Evolutionary conservation across 306 rosid genomes (phyloP).

Genomic region (Citrullus mucosospermus): DNA sequence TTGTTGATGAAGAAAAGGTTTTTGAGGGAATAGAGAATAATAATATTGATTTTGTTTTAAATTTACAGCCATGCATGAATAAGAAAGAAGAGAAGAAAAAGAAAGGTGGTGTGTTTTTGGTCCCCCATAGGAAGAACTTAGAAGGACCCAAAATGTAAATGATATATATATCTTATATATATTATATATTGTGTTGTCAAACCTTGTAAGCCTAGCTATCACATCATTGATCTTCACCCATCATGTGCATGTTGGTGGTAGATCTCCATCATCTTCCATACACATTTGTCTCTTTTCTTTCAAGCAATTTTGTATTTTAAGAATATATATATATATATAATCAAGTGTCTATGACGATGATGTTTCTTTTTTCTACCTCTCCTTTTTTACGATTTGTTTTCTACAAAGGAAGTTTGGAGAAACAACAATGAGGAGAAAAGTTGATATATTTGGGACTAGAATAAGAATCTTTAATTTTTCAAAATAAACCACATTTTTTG

Average conservation of each 20-base stretch:
- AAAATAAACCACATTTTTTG: no score
- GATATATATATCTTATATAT: conserved; percentile 13
- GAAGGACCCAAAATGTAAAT: conserved; percentile 8
- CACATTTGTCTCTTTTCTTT: neutral
- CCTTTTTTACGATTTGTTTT: neutral
- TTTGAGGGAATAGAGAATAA: neutral
- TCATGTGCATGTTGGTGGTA: conserved; percentile 36
- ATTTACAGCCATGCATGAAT: neutral
- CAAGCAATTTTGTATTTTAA: neutral
- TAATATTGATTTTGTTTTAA: neutral
- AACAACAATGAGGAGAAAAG: neutral
- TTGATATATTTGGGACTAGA: neutral
- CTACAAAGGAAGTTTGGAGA: neutral
- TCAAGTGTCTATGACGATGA: neutral
- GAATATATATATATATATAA: neutral
- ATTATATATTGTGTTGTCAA: conserved; percentile 17
- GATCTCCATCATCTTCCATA: conserved; percentile 27
- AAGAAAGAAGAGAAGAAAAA: neutral
- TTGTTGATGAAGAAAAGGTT: neutral
- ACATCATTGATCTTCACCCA: conserved; percentile 26
- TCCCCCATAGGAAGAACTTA: conserved; percentile 19
- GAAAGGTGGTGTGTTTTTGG: conserved; percentile 18
- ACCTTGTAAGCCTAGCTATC: conserved; percentile 36
- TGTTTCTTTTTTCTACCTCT: neutral
- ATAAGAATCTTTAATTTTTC: neutral